Base-by-base conservation (phyloP, 352 stramenopile species). In the Discostella stelligera region DNA sequence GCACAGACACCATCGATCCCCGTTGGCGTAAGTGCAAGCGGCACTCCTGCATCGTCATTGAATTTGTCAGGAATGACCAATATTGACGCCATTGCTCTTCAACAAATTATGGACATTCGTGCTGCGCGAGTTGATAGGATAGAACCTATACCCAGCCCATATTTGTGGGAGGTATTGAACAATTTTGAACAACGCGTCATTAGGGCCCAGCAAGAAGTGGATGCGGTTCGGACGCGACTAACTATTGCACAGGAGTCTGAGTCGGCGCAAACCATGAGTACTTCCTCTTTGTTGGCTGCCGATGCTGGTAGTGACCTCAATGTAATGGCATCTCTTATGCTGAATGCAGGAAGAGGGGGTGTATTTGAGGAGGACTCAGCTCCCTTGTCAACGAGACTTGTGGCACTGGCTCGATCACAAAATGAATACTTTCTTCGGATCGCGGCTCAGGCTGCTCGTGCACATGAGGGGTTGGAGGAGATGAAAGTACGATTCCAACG, bases 121-220 rank as follows among this genome's bases (percentile, higher is more conserved):
- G 68, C 79, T 10, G 61, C 77, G 0, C 62, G 82, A 52, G 83
- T 90, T 0, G 87, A 92, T 79, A 74, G 83, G 32, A 66, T 88
- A 10, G 83, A 90, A 39, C 53, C 62, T 5, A 90, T 92, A 58
- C 87, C 87, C 25, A 86, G 69, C 74, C 87, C 84, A 1, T 92
- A 90, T 56, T 66, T 89, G 4, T 91, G 82, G 84, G 73, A 89
- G 61, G 58, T 74, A 21, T 23, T 92, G 18, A 56, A 83, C 41
- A 68, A 88, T 50, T 80, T 89, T 61, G 73, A 89, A 71, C 39
- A 79, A 32, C 77, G 80, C 44, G 44, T 83, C 0, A 9, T 44
- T 2, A 46, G 18, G 0, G 74, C 89, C 9, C 30, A 71, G 11
- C 14, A 32, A 13, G 61, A 72, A 53, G 18, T 88, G 6, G 46